Percentiles rank a stretch among this genome's conserved stretches.
These are phyloP conservation scores for Tardiomyces blankii DNA, from an alignment of 1,139 yeast species.

Conservation along the genomic window DNA sequence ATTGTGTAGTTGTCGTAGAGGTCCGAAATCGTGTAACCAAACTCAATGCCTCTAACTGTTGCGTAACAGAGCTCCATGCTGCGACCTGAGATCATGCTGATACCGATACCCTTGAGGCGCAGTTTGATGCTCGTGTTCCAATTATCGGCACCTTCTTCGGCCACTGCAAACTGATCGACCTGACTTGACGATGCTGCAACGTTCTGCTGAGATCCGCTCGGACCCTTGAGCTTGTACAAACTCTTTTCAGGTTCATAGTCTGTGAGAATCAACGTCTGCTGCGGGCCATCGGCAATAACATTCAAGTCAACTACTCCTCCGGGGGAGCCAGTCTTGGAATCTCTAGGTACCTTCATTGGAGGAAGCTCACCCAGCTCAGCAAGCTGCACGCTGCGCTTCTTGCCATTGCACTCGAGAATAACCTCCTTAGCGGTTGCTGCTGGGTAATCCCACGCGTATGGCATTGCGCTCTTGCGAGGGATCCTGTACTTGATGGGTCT, in stretches of 20 bases:
- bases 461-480: constrained; percentile 92
- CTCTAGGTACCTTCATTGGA: constrained; percentile 50
- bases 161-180: constrained; percentile 47
- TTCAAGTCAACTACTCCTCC: constrained; percentile 66
- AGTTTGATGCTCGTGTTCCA: constrained; percentile 40
- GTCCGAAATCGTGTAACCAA: constrained; percentile 76
- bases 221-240: constrained; percentile 41
- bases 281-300: constrained; percentile 94
- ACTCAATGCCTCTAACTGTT: constrained; percentile 69
- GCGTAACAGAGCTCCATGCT: constrained; percentile 73
- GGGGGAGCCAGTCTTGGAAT: constrained; percentile 5
- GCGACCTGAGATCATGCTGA: constrained; percentile 66
- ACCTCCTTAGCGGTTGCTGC: constrained; percentile 80
- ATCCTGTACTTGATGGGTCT: constrained; percentile 54
- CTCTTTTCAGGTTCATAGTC: constrained; percentile 72
- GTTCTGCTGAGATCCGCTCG: constrained; percentile 5
- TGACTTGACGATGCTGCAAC: constrained; percentile 7
- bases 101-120: constrained; percentile 77
- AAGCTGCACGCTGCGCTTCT: constrained; percentile 69
- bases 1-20: constrained; percentile 68
- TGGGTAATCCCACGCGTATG: constrained; percentile 96
- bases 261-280: constrained; percentile 76
- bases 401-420: constrained; percentile 53
- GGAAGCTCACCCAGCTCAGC: constrained; percentile 88
- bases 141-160: constrained; percentile 55